Base-by-base conservation (phyloP, 305 asterid species). In the Ilex paraguariensis region DNA sequence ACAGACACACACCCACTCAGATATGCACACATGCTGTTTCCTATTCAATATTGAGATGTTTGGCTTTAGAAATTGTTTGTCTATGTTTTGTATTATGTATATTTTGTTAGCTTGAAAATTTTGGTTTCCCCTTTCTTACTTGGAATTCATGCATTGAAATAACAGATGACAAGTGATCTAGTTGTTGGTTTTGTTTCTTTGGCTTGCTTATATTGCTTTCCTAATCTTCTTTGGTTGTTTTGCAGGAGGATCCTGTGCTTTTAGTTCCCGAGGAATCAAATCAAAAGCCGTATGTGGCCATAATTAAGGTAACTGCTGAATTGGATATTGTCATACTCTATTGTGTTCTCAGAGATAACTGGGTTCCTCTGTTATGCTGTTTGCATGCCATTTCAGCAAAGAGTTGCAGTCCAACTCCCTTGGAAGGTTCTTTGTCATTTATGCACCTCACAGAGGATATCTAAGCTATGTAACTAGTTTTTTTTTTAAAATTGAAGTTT, bases 201-300 rank as follows among this genome's bases (percentile, higher is more conserved):
- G 8, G 14, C 10, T 61, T 56, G 39, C 56, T 57, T 36, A 48
- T 32, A 54, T 44, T 31, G 28, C 21, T 65, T 60, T 59, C 21
- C 53, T 73, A 70, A 52, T 51, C n/a, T 57, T 36, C 3, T 68
- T 66, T 46, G 69, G 36, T 48, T 77, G 31, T 69, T 33, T 40
- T 63, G 50, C 60, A 92, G 98, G 98, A 92, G 87, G 98, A 92
- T 74, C 78, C 95, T 14, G 90, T 92, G 70, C 93, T 89, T 65
- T 66, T 89, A 69, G 90, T 79, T 69, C 96, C 96, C 0, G 95
- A 87, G 76, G 67, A 65, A 56, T 17, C 32, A 63, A 63, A 56
- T 14, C 89, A 85, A 85, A 89, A 89, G 76, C 95, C 96, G 21
- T 85, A 92, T 32, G 90, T 89, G 64, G 98, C 96, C 70, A 87